phyloP scores from a whole-genome alignment of 2,329 filamentous ascomycete species.

The Aspergillus fumigatus region DNA sequence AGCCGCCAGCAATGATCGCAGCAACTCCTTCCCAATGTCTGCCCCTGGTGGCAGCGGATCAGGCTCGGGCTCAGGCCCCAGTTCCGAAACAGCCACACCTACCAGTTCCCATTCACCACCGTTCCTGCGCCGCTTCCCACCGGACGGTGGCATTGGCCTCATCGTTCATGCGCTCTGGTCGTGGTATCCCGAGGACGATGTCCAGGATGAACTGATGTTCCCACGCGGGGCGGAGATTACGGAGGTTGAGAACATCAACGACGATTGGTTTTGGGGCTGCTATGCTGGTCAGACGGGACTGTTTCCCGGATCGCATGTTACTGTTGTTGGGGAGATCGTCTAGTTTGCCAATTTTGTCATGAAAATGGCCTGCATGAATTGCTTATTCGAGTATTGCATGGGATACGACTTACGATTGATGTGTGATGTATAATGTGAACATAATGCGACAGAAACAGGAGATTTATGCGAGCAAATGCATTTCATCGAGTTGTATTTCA shows the following conservation, averaged over 20 bases:
- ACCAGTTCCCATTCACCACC: constrained; percentile 27
- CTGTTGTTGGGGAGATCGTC: constrained; percentile 40
- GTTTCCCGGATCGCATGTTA: constrained; percentile 76
- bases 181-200: constrained; percentile 62
- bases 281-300: constrained; percentile 77
- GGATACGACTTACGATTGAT: background rate
- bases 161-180: constrained; percentile 65
- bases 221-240: constrained; percentile 76
- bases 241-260: constrained; percentile 83
- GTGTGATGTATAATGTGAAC: background rate
- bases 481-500: too few species aligned
- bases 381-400: background rate
- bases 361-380: background rate
- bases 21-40: constrained; percentile 1
- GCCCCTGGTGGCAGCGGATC: background rate
- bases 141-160: constrained; percentile 68
- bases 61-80: background rate
- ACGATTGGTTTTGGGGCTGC: constrained; percentile 82
- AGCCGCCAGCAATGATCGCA: constrained; percentile 5
- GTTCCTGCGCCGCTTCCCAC: constrained; percentile 54
- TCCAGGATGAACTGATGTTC: constrained; percentile 72
- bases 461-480: too few species aligned
- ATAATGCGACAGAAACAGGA: background rate
- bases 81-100: constrained; percentile 20
- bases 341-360: constrained; percentile 5